phyloP scores from a whole-genome alignment of 2,329 filamentous ascomycete genomes.

The Trichoderma arundinaceum region DNA sequence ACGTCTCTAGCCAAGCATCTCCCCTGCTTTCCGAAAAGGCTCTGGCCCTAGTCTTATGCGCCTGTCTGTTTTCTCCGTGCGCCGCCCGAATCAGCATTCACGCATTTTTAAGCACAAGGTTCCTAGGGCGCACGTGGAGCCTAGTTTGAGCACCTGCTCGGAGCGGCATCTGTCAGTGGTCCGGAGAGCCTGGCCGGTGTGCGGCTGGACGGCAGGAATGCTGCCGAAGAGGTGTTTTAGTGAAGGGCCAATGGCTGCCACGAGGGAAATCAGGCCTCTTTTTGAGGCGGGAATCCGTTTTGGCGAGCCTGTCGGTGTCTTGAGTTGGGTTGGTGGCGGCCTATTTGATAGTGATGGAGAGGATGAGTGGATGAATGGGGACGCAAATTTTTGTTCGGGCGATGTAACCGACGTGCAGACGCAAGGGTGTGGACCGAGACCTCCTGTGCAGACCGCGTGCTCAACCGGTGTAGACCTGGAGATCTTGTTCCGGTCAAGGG shows the following conservation, averaged over 20 bases:
- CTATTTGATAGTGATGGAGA: background rate
- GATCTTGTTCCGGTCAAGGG: too few species aligned
- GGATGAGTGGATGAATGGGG: background rate
- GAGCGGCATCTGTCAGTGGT: background rate
- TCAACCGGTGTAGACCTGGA: background rate
- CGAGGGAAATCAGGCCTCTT: background rate
- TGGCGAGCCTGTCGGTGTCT: background rate
- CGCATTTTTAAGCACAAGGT: slow-evolving; percentile 18
- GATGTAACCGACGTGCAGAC: slow-evolving; percentile 21
- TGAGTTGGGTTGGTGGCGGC: slow-evolving; percentile 11
- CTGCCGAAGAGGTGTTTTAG: background rate
- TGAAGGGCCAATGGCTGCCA: too few species aligned
- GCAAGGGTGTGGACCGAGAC: background rate
- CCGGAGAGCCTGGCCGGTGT: background rate
- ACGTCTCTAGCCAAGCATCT: background rate
- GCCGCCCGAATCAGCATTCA: slow-evolving; percentile 24
- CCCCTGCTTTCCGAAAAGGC: slow-evolving; percentile 1
- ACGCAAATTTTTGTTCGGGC: background rate
- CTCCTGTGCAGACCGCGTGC: background rate
- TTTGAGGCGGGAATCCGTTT: background rate
- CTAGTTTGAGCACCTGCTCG: slow-evolving; percentile 17
- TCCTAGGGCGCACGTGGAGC: slow-evolving; percentile 25
- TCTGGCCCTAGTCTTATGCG: background rate
- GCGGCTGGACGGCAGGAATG: slow-evolving; percentile 10
- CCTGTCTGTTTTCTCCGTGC: slow-evolving; percentile 6